Percentiles rank a stretch among this genome's conserved stretches.
These are phyloP conservation scores for Neoascochyta sp. DNA, from an alignment of 2,329 filamentous ascomycete genomes.

Conservation along the genomic window DNA sequence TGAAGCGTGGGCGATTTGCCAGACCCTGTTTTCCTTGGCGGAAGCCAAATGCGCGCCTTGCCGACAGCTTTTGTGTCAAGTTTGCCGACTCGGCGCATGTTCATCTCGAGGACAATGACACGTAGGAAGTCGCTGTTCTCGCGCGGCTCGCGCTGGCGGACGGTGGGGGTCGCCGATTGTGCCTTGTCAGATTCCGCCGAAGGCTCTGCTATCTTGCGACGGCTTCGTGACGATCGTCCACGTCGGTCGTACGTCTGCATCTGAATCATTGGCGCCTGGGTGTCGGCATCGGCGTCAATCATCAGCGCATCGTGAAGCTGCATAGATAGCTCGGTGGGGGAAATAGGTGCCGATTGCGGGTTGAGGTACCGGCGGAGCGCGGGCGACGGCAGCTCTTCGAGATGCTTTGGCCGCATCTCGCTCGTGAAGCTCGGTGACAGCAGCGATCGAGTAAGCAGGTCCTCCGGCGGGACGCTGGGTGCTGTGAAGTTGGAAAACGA, in stretches of 20 bases:
- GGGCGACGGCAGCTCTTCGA: slow-evolving; percentile 52
- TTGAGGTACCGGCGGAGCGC: slow-evolving; percentile 60
- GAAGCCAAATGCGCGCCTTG: slow-evolving; percentile 58
- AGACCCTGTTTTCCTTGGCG: slow-evolving; percentile 48
- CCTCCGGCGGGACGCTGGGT: slow-evolving; percentile 52
- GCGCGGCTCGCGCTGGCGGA: slow-evolving; percentile 58
- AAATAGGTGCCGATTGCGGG: slow-evolving; percentile 45
- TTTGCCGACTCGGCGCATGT: slow-evolving; percentile 62
- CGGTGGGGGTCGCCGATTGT: slow-evolving; percentile 41
- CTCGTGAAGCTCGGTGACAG: slow-evolving; percentile 57
- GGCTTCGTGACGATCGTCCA: slow-evolving; percentile 25
- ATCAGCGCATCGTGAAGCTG: slow-evolving; percentile 39
- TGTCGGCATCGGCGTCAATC: slow-evolving; percentile 32
- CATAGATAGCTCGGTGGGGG: slow-evolving; percentile 38
- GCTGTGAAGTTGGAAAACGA: slow-evolving; percentile 59
- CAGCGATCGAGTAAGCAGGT: slow-evolving; percentile 58
- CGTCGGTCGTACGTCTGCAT: slow-evolving; percentile 58
- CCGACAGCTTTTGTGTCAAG: slow-evolving; percentile 54
- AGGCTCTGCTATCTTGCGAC: slow-evolving; percentile 33
- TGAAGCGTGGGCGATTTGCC: slow-evolving; percentile 24
- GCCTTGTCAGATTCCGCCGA: slow-evolving; percentile 44
- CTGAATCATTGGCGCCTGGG: slow-evolving; percentile 55
- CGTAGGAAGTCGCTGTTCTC: slow-evolving; percentile 63
- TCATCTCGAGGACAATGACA: slow-evolving; percentile 64
- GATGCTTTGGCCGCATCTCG: slow-evolving; percentile 57